Conservation (phyloP, 2,329 filamentous ascomycete genomes). For the Sclerotinia borealis region DNA sequence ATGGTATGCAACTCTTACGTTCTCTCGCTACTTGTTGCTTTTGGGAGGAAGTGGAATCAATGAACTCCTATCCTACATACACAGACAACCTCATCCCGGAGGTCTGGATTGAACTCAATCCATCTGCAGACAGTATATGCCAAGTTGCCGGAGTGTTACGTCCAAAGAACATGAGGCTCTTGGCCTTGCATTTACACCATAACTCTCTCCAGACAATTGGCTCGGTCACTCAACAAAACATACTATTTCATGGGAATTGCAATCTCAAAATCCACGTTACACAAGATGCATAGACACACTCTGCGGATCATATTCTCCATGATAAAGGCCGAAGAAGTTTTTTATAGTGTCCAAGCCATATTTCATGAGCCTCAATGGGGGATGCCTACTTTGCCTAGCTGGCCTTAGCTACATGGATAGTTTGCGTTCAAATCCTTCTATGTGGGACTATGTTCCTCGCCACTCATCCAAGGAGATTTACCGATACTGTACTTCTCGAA, state of each 20-base stretch:
- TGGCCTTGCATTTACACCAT: not conserved
- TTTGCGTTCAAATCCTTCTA: not conserved
- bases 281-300: not conserved
- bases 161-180: not conserved
- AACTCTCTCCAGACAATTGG: not conserved
- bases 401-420: not conserved
- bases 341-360: not conserved
- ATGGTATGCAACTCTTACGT: not conserved
- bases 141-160: not conserved
- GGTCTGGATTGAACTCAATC: not conserved
- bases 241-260: not conserved
- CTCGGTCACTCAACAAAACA: not conserved
- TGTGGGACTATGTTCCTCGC: not conserved
- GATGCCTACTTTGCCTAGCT: no score
- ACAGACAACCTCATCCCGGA: not conserved
- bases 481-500: not conserved
- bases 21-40: not conserved
- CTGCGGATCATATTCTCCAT: not conserved
- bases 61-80: not conserved
- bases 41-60: not conserved
- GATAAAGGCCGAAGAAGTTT: not conserved
- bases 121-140: not conserved
- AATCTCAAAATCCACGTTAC: not conserved
- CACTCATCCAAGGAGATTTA: not conserved
- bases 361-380: no score